Evolutionary conservation across 352 stramenopile species (phyloP), one percentile per base, ranked within the genome.

Genomic region (Phytophthora boehmeriae): DNA sequence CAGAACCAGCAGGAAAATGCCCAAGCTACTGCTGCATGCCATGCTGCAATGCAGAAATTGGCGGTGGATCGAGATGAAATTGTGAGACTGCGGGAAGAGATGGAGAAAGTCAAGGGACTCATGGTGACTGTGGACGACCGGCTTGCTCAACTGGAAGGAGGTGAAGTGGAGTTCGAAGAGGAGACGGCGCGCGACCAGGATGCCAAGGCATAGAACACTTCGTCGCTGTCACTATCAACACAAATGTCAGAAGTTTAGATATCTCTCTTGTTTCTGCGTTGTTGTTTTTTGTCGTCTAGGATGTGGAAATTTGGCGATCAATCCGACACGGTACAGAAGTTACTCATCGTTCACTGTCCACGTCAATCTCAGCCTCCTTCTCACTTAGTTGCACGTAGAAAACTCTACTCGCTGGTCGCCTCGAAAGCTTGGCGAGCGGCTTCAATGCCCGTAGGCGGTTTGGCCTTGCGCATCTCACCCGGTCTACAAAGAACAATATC

Each of bases 401-500:
- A 16, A 48, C 5, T 25, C 65, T 64, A 70, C 45, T 68, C 43
- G 1, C 47, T 66, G 16, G 32, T 20, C 46, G 68, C 69, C 35
- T 86, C 76, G 54, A 88, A 83, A 5, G 73, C 72, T 16, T 59
- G 69, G 14, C 76, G 66, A 54, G 75, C 71, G 35, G 79, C 81
- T 11, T 82, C 75, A 43, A 92, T 76, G 36, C 82, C 79, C 51
- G 83, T 75, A 3, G 72, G 66, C 28, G 83, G 83, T 61, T 85
- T 88, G 11, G 83, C 76, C 73, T 91, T 92, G 55, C 87, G 87
- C 63, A 94, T 91, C 82, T 96, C 87, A 60, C 87, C 87, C 16
- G 80, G 80, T 70, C 87, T 93, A 42, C 45, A 63, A 4, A 54
- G 17, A 63, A 30, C 25, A 43, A 61, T 17, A 44, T 10, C 19